Evolutionary conservation across 2,329 filamentous ascomycete species (phyloP).

Genomic region (Chrysoporthe deuterocubensis): DNA sequence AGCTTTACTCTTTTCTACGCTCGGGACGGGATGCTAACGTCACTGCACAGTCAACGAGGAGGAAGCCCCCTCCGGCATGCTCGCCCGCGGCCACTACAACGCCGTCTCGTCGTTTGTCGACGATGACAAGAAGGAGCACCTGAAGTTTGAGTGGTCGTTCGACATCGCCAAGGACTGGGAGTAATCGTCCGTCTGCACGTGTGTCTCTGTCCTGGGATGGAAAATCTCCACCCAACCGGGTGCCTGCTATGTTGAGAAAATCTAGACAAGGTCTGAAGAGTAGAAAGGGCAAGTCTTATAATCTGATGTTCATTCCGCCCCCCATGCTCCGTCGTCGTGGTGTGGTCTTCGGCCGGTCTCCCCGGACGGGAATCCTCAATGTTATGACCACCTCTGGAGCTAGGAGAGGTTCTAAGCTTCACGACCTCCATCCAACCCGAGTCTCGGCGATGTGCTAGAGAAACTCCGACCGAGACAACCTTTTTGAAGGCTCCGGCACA

Average conservation of each 20-base stretch:
- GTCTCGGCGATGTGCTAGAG: neutral
- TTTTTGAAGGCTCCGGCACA: neutral
- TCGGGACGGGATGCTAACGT: neutral
- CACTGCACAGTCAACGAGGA: conserved; percentile 75
- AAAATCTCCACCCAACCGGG: neutral
- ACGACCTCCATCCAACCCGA: neutral
- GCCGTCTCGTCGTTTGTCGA: conserved; percentile 90
- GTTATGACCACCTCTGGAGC: neutral
- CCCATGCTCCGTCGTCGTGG: neutral
- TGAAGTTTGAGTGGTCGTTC: conserved; percentile 95
- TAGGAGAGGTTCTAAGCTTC: neutral
- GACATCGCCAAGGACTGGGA: conserved; percentile 95
- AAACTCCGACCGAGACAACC: neutral
- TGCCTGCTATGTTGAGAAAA: neutral
- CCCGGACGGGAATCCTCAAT: neutral
- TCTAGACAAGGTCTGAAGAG: neutral
- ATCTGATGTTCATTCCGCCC: neutral
- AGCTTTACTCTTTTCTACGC: no score
- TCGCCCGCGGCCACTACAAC: conserved; percentile 88
- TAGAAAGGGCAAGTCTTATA: neutral
- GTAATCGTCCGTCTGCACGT: conserved; percentile 42
- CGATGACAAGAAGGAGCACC: conserved; percentile 88
- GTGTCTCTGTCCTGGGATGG: neutral
- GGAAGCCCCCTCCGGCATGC: conserved; percentile 88
- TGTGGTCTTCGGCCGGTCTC: neutral